Conservation (phyloP, 139 green algal species). For the Monoraphidium neglectum region DNA sequence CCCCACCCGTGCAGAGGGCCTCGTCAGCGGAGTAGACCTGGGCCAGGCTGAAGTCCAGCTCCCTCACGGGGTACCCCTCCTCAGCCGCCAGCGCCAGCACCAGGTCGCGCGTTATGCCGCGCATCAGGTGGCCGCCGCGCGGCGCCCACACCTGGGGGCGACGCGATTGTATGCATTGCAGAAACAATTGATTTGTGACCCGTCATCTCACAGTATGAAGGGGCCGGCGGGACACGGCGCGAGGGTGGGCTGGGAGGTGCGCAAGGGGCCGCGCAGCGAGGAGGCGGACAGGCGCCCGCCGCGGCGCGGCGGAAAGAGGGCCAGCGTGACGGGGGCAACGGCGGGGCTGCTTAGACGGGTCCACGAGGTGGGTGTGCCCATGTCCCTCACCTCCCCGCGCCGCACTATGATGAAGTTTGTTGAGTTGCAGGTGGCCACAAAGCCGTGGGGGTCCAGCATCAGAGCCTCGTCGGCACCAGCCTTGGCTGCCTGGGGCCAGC, state of each 20-base stretch:
- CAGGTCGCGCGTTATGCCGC: constrained; percentile 71
- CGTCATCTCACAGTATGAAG: neutral
- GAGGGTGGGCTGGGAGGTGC: too few relatives aligned
- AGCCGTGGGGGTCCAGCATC: constrained; percentile 83
- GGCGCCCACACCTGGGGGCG: constrained; percentile 44
- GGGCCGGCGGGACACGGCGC: too few relatives aligned
- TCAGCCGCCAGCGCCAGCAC: constrained; percentile 57
- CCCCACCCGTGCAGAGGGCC: constrained; percentile 67
- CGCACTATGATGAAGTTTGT: constrained; percentile 85
- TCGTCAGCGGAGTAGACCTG: constrained; percentile 76
- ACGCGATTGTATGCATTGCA: neutral
- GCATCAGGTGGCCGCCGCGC: constrained; percentile 50
- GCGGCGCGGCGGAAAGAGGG: neutral
- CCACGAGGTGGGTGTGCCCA: neutral
- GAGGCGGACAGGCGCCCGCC: neutral
- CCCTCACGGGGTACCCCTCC: constrained; percentile 42
- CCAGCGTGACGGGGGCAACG: neutral
- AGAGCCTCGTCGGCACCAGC: constrained; percentile 71
- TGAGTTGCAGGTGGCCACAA: constrained; percentile 87
- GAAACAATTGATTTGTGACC: neutral
- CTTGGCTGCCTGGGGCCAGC: constrained; percentile 56
- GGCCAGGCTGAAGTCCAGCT: constrained; percentile 72
- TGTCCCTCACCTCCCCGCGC: constrained; percentile 41
- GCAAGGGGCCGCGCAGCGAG: too few relatives aligned
- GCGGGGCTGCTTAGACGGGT: neutral